Base-by-base conservation (phyloP, 2,329 filamentous ascomycete species). In the Didymella glomerata region DNA sequence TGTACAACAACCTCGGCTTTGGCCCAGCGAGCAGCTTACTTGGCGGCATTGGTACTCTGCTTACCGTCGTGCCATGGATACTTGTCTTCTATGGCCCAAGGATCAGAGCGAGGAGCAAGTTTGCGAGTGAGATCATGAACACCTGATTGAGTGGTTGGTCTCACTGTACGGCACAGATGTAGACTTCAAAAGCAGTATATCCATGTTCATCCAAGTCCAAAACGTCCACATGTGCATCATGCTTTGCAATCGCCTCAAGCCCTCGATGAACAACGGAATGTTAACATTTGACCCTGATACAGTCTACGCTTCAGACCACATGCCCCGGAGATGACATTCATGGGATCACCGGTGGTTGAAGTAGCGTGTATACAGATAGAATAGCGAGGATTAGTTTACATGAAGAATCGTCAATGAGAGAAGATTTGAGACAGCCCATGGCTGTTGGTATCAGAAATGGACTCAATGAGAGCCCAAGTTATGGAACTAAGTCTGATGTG, bases 21-120 rank as follows among this genome's bases (percentile, higher is more conserved):
- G 85, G 85, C 7, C 86, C 84, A 1, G 92, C 91, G 0, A 90
- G 89, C 2, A 91, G 86, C 61, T 73, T 97, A 45, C 78, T 97
- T 7, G 93, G 93, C 5, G 90, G 88, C 0, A 85, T 97, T 61
- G 85, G 83, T 2, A 80, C 81, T 2, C 56, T 84, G 2, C 76
- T 97, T 62, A 93, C 91, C 0, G 74, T 90, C 2, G 92, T 96
- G n/a, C 94, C 93, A 0, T 97, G 92, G 91, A 87, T 93, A 0
- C 76, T 97, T 50, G 85, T 93, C 0, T 86, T 95, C 30, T 95
- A 87, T 66, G 94, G 93, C 0, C 87, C 89, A 32, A 85, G 72
- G 64, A 96, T 97, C 63, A 83, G 93, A 27, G 84, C 85, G 11
- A 85, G 88, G 73, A 95, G 91, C 73, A 89, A 87, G 67, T 90